Conservation (phyloP, 2,329 filamentous ascomycete genomes). For the Ramularia endophylla region DNA sequence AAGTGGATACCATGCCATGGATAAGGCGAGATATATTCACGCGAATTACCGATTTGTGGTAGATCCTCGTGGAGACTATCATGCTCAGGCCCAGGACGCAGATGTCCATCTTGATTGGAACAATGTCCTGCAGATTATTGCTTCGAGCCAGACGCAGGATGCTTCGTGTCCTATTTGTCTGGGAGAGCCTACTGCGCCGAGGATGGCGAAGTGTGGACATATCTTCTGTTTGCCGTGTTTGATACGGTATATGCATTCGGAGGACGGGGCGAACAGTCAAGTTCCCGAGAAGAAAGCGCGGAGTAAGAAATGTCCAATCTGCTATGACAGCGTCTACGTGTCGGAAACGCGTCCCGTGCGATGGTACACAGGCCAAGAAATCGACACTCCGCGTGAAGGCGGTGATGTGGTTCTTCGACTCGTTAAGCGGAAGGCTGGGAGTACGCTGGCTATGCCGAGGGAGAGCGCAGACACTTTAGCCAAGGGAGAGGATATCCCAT, state of each 20-base stretch:
- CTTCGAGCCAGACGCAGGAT: slow-evolving; percentile 80
- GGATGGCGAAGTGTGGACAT: slow-evolving; percentile 96
- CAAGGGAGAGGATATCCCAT: slow-evolving; percentile 73
- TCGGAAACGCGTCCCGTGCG: slow-evolving; percentile 83
- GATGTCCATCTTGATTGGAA: slow-evolving; percentile 89
- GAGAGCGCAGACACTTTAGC: slow-evolving; percentile 69
- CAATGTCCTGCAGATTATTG: slow-evolving; percentile 83
- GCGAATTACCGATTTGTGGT: slow-evolving; percentile 98
- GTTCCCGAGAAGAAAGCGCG: slow-evolving; percentile 60
- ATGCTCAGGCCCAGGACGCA: slow-evolving; percentile 73
- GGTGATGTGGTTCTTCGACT: slow-evolving; percentile 85
- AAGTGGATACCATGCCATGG: slow-evolving; percentile 81
- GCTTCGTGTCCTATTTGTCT: slow-evolving; percentile 93
- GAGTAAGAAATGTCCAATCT: slow-evolving; percentile 96
- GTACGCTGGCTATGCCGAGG: slow-evolving; percentile 79
- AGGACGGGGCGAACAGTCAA: slow-evolving; percentile 54
- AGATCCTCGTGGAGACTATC: slow-evolving; percentile 72
- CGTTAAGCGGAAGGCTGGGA: slow-evolving; percentile 72
- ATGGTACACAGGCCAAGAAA: slow-evolving; percentile 87
- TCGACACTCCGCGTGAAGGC: slow-evolving; percentile 70
- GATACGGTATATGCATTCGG: slow-evolving; percentile 91
- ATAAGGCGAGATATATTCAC: slow-evolving; percentile 90
- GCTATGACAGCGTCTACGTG: slow-evolving; percentile 89
- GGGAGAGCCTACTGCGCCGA: slow-evolving; percentile 82
- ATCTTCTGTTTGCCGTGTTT: slow-evolving; percentile 94